Base-by-base conservation (phyloP, 768 basidiomycete genomes). In the Suillus decipiens region DNA sequence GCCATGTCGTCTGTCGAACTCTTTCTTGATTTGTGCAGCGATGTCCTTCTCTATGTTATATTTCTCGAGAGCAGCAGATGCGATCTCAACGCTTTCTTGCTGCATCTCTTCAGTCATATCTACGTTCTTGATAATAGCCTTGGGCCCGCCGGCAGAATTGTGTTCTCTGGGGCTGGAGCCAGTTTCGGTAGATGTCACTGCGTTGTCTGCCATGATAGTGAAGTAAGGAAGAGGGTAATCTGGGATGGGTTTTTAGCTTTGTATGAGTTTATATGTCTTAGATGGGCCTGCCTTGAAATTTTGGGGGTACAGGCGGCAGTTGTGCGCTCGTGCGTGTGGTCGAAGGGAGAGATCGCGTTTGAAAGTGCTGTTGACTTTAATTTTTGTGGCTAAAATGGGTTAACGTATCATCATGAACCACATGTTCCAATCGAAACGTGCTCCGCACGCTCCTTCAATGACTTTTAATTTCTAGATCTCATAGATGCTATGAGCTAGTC, bases 51-150 rank as follows among this genome's bases (percentile, higher is more conserved):
- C 96, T 81, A 97, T 90, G 77, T 85, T 89, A 81, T 88, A 93
- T 76, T 93, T 92, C 70, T 95, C 90, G 76, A 98, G 84, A 1
- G 95, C 93, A 28, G 87, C 82, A 19, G 86, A 85, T 43, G 94
- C 88, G 71, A 96, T 87, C 71, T 97, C 93, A 69, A 99, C 91
- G 69, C 88, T 87, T 79, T 93, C 91, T 78, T 95, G 91, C 78
- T 97, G 95, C 93, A 97, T 91, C 73, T 96, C 94, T 69, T 97
- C 95, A 70, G 80, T 84, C 95, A 97, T 97, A 79, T 98, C 96
- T 65, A 96, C 93, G 72, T 92, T 95, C 80, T 97, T 97, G 73
- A 98, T 94, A 80, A 92, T 89, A 65, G 95, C 94, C 74, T 95
- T 95, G 64, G 88, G 85, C 42, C 81, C 81, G 17, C 65, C 62